Percentiles rank a stretch among this genome's conserved stretches.
phyloP scores from a whole-genome alignment of 75 land plant genomes.

The Picea glauca region DNA sequence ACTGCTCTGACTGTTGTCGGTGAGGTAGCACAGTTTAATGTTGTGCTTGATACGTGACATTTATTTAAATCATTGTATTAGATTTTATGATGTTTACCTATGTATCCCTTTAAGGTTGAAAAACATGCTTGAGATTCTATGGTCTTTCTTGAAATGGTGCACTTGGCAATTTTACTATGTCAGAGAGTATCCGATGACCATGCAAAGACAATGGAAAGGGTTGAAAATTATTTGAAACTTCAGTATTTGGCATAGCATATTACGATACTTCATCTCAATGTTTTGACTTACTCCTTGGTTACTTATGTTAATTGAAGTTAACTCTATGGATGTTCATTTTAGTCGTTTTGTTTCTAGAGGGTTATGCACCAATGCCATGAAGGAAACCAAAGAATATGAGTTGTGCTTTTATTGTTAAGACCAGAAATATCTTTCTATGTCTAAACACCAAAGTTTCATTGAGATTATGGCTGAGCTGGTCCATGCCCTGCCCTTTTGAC shows the following conservation, averaged over 20 bases:
- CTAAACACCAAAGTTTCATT: background rate
- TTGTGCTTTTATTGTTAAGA: background rate
- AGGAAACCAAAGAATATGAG: background rate
- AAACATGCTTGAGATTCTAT: background rate
- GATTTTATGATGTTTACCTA: background rate
- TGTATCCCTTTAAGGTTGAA: background rate
- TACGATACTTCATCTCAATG: background rate
- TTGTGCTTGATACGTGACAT: background rate
- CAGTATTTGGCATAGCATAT: background rate
- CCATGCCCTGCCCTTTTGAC: background rate
- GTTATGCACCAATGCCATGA: background rate
- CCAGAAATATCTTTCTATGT: background rate
- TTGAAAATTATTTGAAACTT: background rate
- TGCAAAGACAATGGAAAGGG: background rate
- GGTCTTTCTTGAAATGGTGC: background rate
- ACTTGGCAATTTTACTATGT: background rate
- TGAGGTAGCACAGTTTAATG: constrained; percentile 49
- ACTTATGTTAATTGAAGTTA: background rate
- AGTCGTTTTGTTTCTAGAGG: background rate
- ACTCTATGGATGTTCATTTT: background rate
- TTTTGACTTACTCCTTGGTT: background rate
- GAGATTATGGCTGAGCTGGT: background rate
- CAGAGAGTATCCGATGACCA: background rate
- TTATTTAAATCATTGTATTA: background rate
- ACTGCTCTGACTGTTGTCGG: constrained; percentile 95